These are phyloP conservation scores for Phialophora verrucosa DNA, from an alignment of 2,329 filamentous ascomycete genomes.

Conservation along the genomic window DNA sequence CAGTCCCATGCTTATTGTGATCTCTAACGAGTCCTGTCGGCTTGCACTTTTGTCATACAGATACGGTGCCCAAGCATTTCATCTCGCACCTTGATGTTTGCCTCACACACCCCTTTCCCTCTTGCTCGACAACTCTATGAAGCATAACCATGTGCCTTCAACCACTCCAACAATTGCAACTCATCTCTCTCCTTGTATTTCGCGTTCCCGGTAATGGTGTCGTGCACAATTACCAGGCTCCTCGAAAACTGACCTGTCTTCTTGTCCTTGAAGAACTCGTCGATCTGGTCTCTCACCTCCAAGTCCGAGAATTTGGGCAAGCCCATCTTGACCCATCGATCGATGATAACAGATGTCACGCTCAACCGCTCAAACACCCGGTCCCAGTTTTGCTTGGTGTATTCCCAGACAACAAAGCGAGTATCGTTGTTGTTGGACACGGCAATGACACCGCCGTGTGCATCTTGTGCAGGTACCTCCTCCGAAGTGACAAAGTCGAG, in stretches of 20 bases:
- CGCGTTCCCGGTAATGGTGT: conserved; percentile 82
- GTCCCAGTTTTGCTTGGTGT: conserved; percentile 83
- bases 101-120: neutral
- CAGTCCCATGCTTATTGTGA: neutral
- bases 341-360: conserved; percentile 83
- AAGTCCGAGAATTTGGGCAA: conserved; percentile 78
- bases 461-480: conserved; percentile 82
- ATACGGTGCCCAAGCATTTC: neutral
- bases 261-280: conserved; percentile 82
- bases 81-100: neutral
- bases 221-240: conserved; percentile 81
- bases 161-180: conserved; percentile 76
- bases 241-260: conserved; percentile 80
- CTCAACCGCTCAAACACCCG: conserved; percentile 71
- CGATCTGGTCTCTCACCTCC: conserved; percentile 74
- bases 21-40: neutral
- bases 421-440: conserved; percentile 75
- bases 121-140: conserved; percentile 37
- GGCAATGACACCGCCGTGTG: conserved; percentile 78
- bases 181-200: conserved; percentile 81
- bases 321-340: conserved; percentile 81
- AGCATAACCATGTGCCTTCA: conserved; percentile 66
- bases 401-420: conserved; percentile 80
- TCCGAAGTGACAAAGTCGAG: conserved; percentile 79
- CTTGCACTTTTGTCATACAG: neutral